Conservation (phyloP, 2,329 filamentous ascomycete genomes). For the Xylariaceae sp. region DNA sequence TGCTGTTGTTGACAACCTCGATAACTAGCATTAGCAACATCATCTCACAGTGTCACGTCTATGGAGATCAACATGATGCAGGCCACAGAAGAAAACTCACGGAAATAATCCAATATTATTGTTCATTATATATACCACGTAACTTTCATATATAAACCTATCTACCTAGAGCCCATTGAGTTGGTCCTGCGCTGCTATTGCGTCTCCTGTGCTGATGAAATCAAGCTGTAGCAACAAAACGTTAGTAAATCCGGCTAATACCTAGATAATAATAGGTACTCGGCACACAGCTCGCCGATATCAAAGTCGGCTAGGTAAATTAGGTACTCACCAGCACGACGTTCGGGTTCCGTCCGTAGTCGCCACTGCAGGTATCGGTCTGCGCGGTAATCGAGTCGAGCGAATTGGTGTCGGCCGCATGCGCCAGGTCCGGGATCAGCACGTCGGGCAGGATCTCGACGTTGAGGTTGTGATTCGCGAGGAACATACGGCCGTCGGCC, state of each 20-base stretch:
- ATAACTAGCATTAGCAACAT: neutral
- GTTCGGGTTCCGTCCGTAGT: conserved; percentile 39
- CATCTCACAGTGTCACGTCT: neutral
- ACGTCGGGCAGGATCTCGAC: conserved; percentile 38
- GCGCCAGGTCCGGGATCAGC: conserved; percentile 37
- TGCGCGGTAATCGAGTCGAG: conserved; percentile 49
- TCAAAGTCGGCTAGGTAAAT: too few relatives aligned
- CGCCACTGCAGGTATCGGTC: conserved; percentile 36
- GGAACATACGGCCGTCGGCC: conserved; percentile 45
- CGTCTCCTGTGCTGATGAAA: conserved; percentile 46
- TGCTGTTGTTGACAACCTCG: too few relatives aligned
- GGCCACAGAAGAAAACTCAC: too few relatives aligned
- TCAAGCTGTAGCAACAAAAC: conserved; percentile 42
- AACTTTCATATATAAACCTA: neutral
- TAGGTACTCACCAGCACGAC: conserved; percentile 46
- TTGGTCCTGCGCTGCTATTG: conserved; percentile 41
- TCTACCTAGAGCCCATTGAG: conserved; percentile 41
- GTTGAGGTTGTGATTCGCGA: conserved; percentile 47
- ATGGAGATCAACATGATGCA: neutral
- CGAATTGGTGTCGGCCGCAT: conserved; percentile 49
- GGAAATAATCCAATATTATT: neutral
- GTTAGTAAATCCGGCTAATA: conserved; percentile 11
- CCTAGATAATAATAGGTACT: too few relatives aligned
- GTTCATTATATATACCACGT: neutral
- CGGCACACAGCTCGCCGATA: too few relatives aligned